Evolutionary conservation across 2,329 filamentous ascomycete genomes (phyloP), one percentile per base, ranked within the genome.

Genomic region (Aspergillus terreus): DNA sequence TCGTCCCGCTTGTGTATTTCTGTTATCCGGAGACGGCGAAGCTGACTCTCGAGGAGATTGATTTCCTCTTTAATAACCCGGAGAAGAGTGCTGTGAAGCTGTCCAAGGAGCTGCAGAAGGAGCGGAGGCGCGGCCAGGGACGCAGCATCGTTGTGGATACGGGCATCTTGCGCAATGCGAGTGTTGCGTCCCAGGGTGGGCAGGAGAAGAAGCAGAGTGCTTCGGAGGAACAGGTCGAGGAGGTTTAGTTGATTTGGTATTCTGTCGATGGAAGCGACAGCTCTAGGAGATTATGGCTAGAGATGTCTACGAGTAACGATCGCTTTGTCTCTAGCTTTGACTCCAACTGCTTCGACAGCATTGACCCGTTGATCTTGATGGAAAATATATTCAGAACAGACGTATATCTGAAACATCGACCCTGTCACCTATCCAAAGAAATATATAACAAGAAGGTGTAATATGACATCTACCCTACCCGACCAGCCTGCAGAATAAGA

Each of bases 401-500:
- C 3, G 27, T 30, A 30, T 2, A 30, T 11, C 5, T 23, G 23
- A 23, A 23, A 30, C 10, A 11, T 11, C 3, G 2, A 30, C 6
- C 7, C 27, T 17, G 9, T 5, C 2, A 2, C 4, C 12, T 21
- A n/a, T 10, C 19, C 5, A 19, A 14, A 14, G 19, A 19, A 19
- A 19, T 4, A 19, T 19, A 19, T 19, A 19, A 19, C 19, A 19
- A 19, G 19, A 19, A 19, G 3, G 3, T 19, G 19, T 3, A 19
- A 19, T 3, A 19, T 19, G 19, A 19, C 19, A 4, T 15, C 46
- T 32, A 33, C 11, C 7, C 6, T 12, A 6, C 11, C 14, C 4
- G n/a, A 4, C 70, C 76, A 35, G 85, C 86, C 70, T 90, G 84
- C 25, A 92, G 78, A 49, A 91, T 81, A 48, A 91, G 72, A 23